A percentile compares a stretch with the other conserved stretches of the same genome.
Conservation (phyloP, 1,284 basidiomycete genomes). For the Somion occarium region DNA sequence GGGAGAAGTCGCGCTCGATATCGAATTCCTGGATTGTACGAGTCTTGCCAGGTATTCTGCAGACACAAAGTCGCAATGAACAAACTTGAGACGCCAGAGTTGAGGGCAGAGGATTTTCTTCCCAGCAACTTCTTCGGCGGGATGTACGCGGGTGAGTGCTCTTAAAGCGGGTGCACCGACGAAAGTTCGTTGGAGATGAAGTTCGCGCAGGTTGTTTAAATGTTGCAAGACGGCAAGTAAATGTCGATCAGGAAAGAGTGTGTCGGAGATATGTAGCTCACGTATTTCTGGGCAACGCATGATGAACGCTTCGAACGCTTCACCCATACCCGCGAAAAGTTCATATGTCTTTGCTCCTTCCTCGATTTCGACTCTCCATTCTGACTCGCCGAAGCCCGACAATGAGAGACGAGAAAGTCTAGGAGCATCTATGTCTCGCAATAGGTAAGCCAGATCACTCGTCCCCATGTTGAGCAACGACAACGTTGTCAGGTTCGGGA, state of each 20-base stretch:
- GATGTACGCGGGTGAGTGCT: slow-evolving; percentile 3
- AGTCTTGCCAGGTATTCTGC: neutral
- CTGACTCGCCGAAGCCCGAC: neutral
- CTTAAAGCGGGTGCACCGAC: slow-evolving; percentile 12
- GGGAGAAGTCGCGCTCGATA: neutral
- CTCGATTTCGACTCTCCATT: neutral
- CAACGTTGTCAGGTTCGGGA: neutral
- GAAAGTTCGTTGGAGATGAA: slow-evolving; percentile 4
- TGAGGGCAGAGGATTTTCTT: neutral
- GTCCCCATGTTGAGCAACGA: neutral
- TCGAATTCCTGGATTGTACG: neutral
- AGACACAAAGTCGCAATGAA: neutral
- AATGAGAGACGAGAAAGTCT: neutral
- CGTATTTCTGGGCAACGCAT: neutral
- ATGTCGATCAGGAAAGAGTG: slow-evolving; percentile 11
- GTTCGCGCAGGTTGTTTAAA: slow-evolving; percentile 6
- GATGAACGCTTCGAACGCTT: slow-evolving; percentile 5
- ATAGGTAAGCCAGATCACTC: neutral
- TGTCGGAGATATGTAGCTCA: slow-evolving; percentile 1
- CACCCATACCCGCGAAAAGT: slow-evolving; percentile 5
- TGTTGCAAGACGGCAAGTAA: slow-evolving; percentile 8
- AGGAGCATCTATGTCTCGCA: neutral
- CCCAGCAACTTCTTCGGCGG: neutral
- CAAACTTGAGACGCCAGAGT: neutral
- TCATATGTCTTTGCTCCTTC: slow-evolving; percentile 1